Evolutionary conservation across 805 yeast species (phyloP).

Genomic region (Lipomyces sp.): DNA sequence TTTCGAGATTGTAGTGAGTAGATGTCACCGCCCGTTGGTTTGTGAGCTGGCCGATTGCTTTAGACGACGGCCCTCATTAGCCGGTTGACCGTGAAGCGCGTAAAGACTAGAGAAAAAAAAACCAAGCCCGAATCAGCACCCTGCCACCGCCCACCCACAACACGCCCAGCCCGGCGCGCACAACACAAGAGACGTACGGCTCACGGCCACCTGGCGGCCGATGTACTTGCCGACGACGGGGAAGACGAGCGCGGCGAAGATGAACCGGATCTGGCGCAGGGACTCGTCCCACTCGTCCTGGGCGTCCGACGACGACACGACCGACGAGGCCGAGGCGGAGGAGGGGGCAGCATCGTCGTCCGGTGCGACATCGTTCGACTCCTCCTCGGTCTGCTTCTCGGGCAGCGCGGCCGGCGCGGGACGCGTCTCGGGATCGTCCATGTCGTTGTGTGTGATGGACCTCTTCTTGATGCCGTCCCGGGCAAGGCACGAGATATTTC

Average conservation of each 20-base stretch:
- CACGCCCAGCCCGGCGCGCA: background rate
- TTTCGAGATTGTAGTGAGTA: too few relatives aligned
- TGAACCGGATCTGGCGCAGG: constrained; percentile 52
- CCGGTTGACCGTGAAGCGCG: constrained; percentile 3
- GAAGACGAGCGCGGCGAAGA: constrained; percentile 54
- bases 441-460: too few relatives aligned
- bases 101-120: constrained; percentile 1
- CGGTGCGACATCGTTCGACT: too few relatives aligned
- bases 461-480: too few relatives aligned
- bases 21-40: too few relatives aligned
- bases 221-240: constrained; percentile 66
- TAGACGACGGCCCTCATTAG: background rate
- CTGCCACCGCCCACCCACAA: background rate
- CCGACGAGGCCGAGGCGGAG: too few relatives aligned
- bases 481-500: too few relatives aligned
- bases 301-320: constrained; percentile 47
- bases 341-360: too few relatives aligned
- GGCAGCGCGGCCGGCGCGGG: too few relatives aligned
- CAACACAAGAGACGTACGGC: constrained; percentile 30
- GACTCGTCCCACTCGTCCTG: constrained; percentile 77
- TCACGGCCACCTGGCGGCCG: constrained; percentile 56
- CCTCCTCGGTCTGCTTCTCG: too few relatives aligned
- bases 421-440: too few relatives aligned
- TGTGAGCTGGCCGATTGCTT: too few relatives aligned
- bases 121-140: background rate